Evolutionary conservation across 148 eudicot species (phyloP).

Genomic region (Heliamphora exappendiculata): DNA sequence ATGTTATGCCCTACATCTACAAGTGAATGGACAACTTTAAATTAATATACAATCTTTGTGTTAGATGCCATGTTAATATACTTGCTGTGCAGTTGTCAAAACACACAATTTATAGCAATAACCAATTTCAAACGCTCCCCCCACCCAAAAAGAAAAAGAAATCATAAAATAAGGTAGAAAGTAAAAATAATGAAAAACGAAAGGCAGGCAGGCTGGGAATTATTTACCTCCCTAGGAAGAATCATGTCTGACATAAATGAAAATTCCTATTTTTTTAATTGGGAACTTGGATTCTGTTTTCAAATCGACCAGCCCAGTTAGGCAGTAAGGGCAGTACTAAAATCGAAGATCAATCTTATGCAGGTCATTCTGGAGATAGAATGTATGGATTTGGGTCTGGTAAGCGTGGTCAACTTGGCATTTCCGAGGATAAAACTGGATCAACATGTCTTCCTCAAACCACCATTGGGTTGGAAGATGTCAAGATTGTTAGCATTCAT

Average conservation of each 20-base stretch:
- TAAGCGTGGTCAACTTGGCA: conserved; percentile 88
- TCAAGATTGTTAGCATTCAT: conserved; percentile 30
- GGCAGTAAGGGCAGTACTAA: not conserved
- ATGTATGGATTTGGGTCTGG: conserved; percentile 82
- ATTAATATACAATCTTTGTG: not conserved
- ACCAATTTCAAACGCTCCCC: not conserved
- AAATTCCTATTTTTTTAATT: not conserved
- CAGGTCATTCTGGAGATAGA: conserved; percentile 33
- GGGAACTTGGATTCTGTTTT: not conserved
- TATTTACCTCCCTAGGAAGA: not conserved
- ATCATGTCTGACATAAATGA: not conserved
- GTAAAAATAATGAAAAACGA: no score
- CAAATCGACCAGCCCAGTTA: no score
- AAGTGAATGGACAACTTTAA: not conserved
- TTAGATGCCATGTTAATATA: not conserved
- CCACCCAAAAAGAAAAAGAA: no score
- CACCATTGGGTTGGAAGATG: conserved; percentile 43
- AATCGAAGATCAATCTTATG: conserved; percentile 9
- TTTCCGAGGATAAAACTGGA: conserved; percentile 46
- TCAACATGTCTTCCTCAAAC: conserved; percentile 45
- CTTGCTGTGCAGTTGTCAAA: conserved; percentile 1
- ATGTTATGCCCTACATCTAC: not conserved
- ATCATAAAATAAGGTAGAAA: no score
- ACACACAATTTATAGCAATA: not conserved
- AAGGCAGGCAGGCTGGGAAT: no score